A percentile compares a stretch with the other conserved stretches of the same genome.
These are phyloP conservation scores for Dianthus caryophyllus DNA, from an alignment of 148 eudicot species.

Conservation along the genomic window DNA sequence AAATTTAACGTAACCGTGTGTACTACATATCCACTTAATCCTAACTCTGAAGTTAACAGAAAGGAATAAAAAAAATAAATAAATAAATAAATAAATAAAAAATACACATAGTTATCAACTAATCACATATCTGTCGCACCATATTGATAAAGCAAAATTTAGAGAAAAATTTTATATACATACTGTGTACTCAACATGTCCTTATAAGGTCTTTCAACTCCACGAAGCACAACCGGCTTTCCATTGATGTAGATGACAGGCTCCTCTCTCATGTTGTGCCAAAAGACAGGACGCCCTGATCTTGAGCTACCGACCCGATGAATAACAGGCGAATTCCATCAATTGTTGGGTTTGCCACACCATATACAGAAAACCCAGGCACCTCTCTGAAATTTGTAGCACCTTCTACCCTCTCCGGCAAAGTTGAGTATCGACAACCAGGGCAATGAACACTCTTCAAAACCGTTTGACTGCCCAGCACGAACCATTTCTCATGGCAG, in stretches of 20 bases:
- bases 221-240: conserved; percentile 96
- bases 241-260: conserved; percentile 96
- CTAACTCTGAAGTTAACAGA: neutral
- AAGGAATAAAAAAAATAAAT: too few species aligned
- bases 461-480: conserved; percentile 93
- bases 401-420: conserved; percentile 90
- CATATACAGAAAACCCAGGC: conserved; percentile 89
- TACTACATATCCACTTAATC: neutral
- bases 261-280: conserved; percentile 99
- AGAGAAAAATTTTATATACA: conserved; percentile 14
- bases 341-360: conserved; percentile 90
- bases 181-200: conserved; percentile 98
- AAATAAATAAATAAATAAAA: too few species aligned
- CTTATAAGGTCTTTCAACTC: conserved; percentile 94
- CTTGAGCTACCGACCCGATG: conserved; percentile 67
- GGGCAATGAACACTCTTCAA: conserved; percentile 95
- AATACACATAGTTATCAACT: neutral
- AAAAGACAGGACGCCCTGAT: conserved; percentile 71
- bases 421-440: conserved; percentile 73
- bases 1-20: too few species aligned
- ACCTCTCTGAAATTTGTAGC: conserved; percentile 98
- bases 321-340: conserved; percentile 87
- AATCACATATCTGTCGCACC: conserved; percentile 3
- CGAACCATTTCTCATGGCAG: conserved; percentile 78
- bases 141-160: neutral